Evolutionary conservation across 75 land plant species (phyloP), one percentile per base, ranked within the genome.

Genomic region (Larix kaempferi): DNA sequence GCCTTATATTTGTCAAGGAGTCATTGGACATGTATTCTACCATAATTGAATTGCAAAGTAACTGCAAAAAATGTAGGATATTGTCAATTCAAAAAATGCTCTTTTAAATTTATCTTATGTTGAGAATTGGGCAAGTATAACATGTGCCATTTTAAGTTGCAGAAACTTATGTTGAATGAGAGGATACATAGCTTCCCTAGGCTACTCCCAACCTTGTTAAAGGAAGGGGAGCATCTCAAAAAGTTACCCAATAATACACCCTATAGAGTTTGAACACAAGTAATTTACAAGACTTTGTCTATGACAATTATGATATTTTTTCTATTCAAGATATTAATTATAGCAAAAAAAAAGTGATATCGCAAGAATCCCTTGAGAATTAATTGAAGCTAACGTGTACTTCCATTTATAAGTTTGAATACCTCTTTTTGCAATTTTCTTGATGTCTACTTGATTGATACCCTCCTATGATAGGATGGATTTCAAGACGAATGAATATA

Each of bases 131-230:
- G n/a, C 25, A 69, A 69, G 25, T 21, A 7, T 39, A 39, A 69
- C 8, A 2, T 21, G 52, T n/a, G 22, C 72, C 72, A 39, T 69
- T 39, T 69, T 44, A 17, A 69, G 6, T 16, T 73, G 59, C 89
- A 98, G 99, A 82, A 75, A n/a, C 76, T 98, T 79, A 98, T 98
- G 99, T 79, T 98, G 79, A 98, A 98, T 89, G 99, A 95, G 59
- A 83, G 99, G 56, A 91, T 98, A 54, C 87, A 85, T 63, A 89
- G 79, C 75, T 71, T 92, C 60, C 73, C 82, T 21, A 88, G 82
- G 81, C 94, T 95, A 67, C 88, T 88, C 11, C 75, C 91, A 55
- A 76, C 87, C 12, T 74, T 93, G 77, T 75, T 65, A 10, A 98
- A 92, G 82, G 93, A 92, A 21, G 99, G 93, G 79, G 95, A 93